Conservation (phyloP, 306 rosid species). For the Morella rubra region DNA sequence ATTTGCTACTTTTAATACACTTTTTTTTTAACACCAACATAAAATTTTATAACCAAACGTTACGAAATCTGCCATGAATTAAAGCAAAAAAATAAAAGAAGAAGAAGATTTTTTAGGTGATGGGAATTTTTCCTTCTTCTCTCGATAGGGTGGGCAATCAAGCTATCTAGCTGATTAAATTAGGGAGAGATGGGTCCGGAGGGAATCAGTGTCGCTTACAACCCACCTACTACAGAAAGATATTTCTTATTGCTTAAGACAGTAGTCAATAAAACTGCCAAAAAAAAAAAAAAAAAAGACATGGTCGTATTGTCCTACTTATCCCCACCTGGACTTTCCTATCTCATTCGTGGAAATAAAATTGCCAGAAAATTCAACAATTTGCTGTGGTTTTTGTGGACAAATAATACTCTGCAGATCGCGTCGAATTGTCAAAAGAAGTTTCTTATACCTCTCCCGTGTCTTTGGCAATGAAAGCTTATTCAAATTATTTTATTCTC, state of each 20-base stretch:
- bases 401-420: background rate
- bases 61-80: no score
- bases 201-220: background rate
- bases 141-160: no score
- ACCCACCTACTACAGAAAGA: background rate
- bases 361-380: conserved; percentile 21
- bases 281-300: background rate
- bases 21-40: no score
- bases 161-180: background rate
- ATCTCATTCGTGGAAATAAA: conserved; percentile 19
- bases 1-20: no score
- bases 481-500: no score
- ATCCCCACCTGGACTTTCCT: background rate
- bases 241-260: background rate
- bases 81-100: no score
- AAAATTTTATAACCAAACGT: no score
- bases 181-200: background rate
- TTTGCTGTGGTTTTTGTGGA: background rate
- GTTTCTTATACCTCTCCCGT: conserved; percentile 17
- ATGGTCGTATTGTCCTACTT: background rate
- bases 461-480: conserved; percentile 22
- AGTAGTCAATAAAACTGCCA: background rate
- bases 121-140: no score
- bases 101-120: no score
- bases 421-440: background rate